Conservation (phyloP, 345 rosid species). For the Lagerstroemia speciosa region DNA sequence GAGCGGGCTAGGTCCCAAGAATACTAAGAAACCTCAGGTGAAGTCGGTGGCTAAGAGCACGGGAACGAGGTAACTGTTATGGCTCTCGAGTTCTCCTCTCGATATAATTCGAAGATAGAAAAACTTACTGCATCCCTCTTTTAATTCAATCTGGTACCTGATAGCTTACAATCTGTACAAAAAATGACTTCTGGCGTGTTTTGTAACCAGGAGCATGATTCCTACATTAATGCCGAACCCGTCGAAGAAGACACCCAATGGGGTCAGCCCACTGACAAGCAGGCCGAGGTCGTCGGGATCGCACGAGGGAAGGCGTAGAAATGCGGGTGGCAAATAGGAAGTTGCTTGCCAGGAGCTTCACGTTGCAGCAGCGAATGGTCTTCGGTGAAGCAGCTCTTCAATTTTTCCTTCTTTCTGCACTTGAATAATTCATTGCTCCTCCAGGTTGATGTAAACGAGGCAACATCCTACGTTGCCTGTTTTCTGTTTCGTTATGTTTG, state of each 20-base stretch:
- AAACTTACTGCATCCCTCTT: background rate
- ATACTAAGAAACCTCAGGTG: conserved; percentile 41
- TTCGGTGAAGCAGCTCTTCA: background rate
- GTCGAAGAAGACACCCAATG: conserved; percentile 38
- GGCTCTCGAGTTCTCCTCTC: too few relatives aligned
- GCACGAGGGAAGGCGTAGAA: conserved; percentile 49
- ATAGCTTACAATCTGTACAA: too few relatives aligned
- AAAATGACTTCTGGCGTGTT: background rate
- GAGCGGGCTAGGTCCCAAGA: conserved; percentile 25
- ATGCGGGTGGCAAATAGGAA: conserved; percentile 34
- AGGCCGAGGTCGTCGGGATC: conserved; percentile 26
- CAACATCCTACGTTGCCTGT: conserved; percentile 4
- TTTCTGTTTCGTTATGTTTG: background rate
- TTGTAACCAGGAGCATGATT: conserved; percentile 43
- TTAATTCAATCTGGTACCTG: too few relatives aligned
- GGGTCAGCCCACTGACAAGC: conserved; percentile 23
- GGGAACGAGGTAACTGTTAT: background rate
- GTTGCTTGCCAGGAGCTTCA: conserved; percentile 5
- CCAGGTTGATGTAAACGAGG: conserved; percentile 13
- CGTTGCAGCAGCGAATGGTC: conserved; percentile 10
- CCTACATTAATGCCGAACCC: conserved; percentile 67
- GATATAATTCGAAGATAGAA: conserved; percentile 19
- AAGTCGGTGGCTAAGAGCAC: conserved; percentile 32
- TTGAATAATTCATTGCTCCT: too few relatives aligned
- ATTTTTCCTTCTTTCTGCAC: conserved; percentile 4